phyloP scores from a whole-genome alignment of 352 stramenopile species.

The Phytophthora cactorum region DNA sequence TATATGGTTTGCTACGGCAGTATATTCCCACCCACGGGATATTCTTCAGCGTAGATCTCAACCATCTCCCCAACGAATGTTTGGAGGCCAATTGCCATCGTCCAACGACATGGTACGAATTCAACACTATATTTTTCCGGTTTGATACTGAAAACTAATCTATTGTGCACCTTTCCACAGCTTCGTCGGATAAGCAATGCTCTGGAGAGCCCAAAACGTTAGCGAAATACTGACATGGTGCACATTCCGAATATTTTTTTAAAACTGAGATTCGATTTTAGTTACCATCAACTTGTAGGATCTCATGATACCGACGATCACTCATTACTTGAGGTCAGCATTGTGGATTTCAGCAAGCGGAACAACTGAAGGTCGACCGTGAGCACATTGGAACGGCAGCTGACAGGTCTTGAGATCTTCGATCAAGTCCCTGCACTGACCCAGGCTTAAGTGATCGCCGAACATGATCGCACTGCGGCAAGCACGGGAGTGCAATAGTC shows the following conservation, averaged over 20 bases:
- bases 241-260: not conserved
- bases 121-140: not conserved
- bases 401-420: slow-evolving; percentile 74
- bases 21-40: slow-evolving; percentile 42
- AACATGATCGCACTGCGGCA: slow-evolving; percentile 95
- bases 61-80: slow-evolving; percentile 35
- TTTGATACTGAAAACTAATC: not conserved
- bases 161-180: slow-evolving; percentile 25
- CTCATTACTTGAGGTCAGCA: slow-evolving; percentile 1
- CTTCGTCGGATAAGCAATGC: slow-evolving; percentile 71
- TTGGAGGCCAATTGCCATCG: slow-evolving; percentile 41
- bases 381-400: slow-evolving; percentile 91
- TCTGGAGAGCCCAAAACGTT: slow-evolving; percentile 43
- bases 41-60: slow-evolving; percentile 56
- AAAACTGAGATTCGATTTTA: not conserved
- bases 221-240: not conserved
- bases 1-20: slow-evolving; percentile 9
- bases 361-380: slow-evolving; percentile 89
- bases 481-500: slow-evolving; percentile 86
- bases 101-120: slow-evolving; percentile 65
- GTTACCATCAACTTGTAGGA: not conserved
- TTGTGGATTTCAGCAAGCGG: slow-evolving; percentile 77
- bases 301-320: not conserved
- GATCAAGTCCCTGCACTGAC: slow-evolving; percentile 78
- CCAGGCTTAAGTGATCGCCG: slow-evolving; percentile 79